Evolutionary conservation across 2,329 filamentous ascomycete genomes (phyloP).

Genomic region (Cadophora sp.): DNA sequence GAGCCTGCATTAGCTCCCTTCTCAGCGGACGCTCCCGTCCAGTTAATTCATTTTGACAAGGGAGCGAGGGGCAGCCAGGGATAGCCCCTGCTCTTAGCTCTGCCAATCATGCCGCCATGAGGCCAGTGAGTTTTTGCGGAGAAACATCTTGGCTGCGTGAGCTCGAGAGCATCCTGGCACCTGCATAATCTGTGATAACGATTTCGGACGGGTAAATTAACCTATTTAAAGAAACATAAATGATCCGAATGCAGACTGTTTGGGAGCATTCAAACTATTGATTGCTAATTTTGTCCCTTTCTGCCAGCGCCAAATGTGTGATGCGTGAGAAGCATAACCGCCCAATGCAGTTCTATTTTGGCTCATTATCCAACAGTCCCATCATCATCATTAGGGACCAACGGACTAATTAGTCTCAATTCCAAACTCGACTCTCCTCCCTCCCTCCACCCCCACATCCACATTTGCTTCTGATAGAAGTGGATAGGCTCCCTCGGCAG

Average conservation of each 20-base stretch:
- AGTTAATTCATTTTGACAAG: conserved; percentile 12
- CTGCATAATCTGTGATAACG: conserved; percentile 25
- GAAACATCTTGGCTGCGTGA: conserved; percentile 3
- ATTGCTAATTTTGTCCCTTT: conserved; percentile 35
- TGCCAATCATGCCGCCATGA: conserved; percentile 13
- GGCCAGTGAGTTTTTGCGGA: conserved; percentile 6
- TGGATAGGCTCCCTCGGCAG: conserved; percentile 11
- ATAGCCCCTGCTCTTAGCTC: conserved; percentile 3
- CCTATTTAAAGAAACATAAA: conserved; percentile 42
- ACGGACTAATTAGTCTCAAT: conserved; percentile 13
- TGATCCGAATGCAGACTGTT: conserved; percentile 30
- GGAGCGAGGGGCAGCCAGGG: conserved; percentile 13
- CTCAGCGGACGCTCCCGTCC: conserved; percentile 18
- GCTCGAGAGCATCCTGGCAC: conserved; percentile 5
- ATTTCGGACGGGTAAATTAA: conserved; percentile 12
- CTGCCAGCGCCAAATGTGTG: conserved; percentile 22
- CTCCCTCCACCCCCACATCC: conserved; percentile 4
- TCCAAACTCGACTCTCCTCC: neutral
- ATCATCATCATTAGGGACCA: neutral
- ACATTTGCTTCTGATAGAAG: neutral
- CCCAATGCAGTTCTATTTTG: conserved; percentile 41
- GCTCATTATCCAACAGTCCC: conserved; percentile 20
- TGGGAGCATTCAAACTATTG: conserved; percentile 21
- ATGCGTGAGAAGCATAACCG: conserved; percentile 30
- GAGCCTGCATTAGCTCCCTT: conserved; percentile 16